Percentiles rank a stretch among this genome's conserved stretches.
Conservation (phyloP, 202 grass and related monocot species). For the Hordeum pubiflorum region DNA sequence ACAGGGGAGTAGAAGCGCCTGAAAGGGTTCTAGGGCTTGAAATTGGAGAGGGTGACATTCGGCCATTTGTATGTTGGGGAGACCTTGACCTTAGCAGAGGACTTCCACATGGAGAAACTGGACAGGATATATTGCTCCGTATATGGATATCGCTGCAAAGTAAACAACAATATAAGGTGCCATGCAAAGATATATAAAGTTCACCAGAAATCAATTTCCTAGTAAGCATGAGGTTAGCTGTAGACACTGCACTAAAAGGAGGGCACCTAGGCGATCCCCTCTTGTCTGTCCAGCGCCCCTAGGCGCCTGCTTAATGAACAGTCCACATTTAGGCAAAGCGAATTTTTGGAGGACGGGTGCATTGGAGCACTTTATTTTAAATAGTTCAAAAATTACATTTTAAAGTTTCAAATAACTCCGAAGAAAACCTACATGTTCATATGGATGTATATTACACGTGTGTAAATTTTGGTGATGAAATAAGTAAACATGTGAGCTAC, state of each 20-base stretch:
- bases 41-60: constrained; percentile 90
- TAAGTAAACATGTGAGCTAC: too few relatives aligned
- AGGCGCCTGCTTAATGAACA: neutral
- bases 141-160: constrained; percentile 61
- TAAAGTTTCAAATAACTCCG: too few relatives aligned
- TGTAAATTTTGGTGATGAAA: too few relatives aligned
- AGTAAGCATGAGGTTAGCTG: neutral
- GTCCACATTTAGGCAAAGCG: neutral
- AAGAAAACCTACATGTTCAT: too few relatives aligned
- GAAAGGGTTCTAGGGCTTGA: constrained; percentile 88
- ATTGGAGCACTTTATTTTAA: too few relatives aligned
- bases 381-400: too few relatives aligned
- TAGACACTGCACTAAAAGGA: neutral
- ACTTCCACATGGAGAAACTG: constrained; percentile 95
- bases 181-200: constrained; percentile 9
- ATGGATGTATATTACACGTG: too few relatives aligned
- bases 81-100: constrained; percentile 81
- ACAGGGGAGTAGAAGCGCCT: constrained; percentile 77
- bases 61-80: constrained; percentile 59
- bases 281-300: neutral
- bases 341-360: too few relatives aligned
- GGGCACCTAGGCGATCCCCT: neutral
- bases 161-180: constrained; percentile 25
- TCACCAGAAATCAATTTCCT: neutral
- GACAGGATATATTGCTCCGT: constrained; percentile 87